A percentile compares a stretch with the other conserved stretches of the same genome.
Conservation (phyloP, 2,329 filamentous ascomycete species). For the Penicillium sumatraense region DNA sequence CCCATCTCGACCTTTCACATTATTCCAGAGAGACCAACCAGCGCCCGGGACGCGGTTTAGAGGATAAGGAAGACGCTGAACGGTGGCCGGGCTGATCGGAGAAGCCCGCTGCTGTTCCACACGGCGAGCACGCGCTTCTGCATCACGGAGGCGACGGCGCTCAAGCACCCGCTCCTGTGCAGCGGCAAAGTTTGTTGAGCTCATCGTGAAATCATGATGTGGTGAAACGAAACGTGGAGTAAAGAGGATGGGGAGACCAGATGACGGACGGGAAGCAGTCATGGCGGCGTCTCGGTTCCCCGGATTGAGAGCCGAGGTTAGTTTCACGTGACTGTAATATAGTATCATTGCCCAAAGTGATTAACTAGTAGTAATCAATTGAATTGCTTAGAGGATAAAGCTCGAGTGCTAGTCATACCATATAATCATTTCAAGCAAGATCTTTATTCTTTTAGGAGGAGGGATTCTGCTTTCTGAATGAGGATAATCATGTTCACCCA, state of each 20-base stretch:
- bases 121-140: conserved; percentile 63
- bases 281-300: conserved; percentile 12
- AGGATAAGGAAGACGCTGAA: conserved; percentile 66
- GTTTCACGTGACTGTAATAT: conserved; percentile 18
- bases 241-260: background rate
- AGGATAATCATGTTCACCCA: too few species aligned
- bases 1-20: conserved; percentile 73
- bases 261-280: conserved; percentile 2
- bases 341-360: too few species aligned
- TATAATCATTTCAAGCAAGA: too few species aligned
- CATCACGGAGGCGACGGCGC: conserved; percentile 76
- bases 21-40: conserved; percentile 66
- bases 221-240: background rate
- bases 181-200: conserved; percentile 75
- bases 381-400: too few species aligned
- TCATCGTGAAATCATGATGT: conserved; percentile 53
- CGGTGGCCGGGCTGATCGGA: conserved; percentile 56
- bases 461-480: too few species aligned
- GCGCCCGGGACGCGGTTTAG: conserved; percentile 58
- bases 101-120: conserved; percentile 50
- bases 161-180: conserved; percentile 86
- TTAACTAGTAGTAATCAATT: too few species aligned
- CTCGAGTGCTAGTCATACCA: too few species aligned
- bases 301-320: conserved; percentile 26
- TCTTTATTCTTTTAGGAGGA: too few species aligned